phyloP scores from a whole-genome alignment of 495 filamentous ascomycete species.

The Penicillium goetzii region DNA sequence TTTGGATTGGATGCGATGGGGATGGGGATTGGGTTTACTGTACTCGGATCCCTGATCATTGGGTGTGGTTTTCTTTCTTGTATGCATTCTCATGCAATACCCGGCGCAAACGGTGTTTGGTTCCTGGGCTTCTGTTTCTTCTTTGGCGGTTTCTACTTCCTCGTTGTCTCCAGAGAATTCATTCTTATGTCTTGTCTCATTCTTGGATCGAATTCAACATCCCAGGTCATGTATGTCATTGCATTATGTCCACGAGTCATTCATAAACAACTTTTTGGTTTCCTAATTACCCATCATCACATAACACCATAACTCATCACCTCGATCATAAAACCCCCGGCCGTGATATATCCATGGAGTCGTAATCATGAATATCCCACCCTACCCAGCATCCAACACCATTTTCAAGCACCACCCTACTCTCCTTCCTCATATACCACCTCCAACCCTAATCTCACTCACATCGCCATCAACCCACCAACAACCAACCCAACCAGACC shows the following conservation, averaged over 20 bases:
- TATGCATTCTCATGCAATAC: background rate
- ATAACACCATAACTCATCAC: background rate
- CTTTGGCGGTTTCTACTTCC: background rate
- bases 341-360: background rate
- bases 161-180: background rate
- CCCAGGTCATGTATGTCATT: background rate
- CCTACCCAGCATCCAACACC: background rate
- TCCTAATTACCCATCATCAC: background rate
- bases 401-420: background rate
- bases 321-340: background rate
- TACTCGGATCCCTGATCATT: background rate
- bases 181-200: background rate
- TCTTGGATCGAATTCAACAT: background rate
- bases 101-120: constrained; percentile 3
- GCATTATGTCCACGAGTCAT: background rate
- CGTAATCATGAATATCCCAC: background rate
- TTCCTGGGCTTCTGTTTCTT: background rate
- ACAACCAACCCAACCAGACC: constrained; percentile 7
- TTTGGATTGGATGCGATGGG: background rate
- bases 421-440: background rate
- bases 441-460: background rate
- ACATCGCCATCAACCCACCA: constrained; percentile 1
- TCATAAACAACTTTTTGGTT: background rate
- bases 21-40: background rate
- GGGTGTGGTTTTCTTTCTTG: background rate